A percentile compares a stretch with the other conserved stretches of the same genome.
Evolutionary conservation across 208 protist genomes (phyloP).

Genomic region (Leishmania lainsoni): DNA sequence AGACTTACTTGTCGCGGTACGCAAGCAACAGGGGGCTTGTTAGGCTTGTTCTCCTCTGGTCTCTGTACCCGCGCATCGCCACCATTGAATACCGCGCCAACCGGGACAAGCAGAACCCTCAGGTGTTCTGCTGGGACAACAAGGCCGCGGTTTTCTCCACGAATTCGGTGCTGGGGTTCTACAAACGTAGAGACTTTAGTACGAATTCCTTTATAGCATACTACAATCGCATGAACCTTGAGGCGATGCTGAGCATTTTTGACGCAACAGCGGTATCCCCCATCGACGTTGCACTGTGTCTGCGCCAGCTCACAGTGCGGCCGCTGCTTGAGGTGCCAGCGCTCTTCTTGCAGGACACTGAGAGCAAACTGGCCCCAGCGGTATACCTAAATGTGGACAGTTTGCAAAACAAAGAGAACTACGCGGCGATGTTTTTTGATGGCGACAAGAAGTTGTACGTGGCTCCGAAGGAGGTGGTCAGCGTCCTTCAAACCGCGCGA

Average conservation of each 20-base stretch:
- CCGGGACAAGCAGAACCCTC: slow-evolving; percentile 41
- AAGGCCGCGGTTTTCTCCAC: slow-evolving; percentile 55
- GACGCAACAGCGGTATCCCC: slow-evolving; percentile 74
- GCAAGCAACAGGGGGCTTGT: slow-evolving; percentile 71
- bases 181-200: slow-evolving; percentile 49
- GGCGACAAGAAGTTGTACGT: slow-evolving; percentile 85
- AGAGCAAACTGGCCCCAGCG: slow-evolving; percentile 60
- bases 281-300: slow-evolving; percentile 70
- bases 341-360: slow-evolving; percentile 56
- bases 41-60: slow-evolving; percentile 79
- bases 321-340: slow-evolving; percentile 55
- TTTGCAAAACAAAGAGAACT: slow-evolving; percentile 48
- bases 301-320: slow-evolving; percentile 69
- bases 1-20: slow-evolving; percentile 59
- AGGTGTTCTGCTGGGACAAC: slow-evolving; percentile 87
- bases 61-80: slow-evolving; percentile 75
- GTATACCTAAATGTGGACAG: slow-evolving; percentile 38
- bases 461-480: slow-evolving; percentile 48
- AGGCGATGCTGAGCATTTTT: slow-evolving; percentile 76
- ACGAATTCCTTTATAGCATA: slow-evolving; percentile 68
- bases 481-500: slow-evolving; percentile 55
- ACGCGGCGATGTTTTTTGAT: slow-evolving; percentile 78
- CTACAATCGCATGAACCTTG: slow-evolving; percentile 82
- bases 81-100: slow-evolving; percentile 77
- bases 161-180: slow-evolving; percentile 53